phyloP scores from a whole-genome alignment of 108 stramenopile species.

The Epipyxis sp. region DNA sequence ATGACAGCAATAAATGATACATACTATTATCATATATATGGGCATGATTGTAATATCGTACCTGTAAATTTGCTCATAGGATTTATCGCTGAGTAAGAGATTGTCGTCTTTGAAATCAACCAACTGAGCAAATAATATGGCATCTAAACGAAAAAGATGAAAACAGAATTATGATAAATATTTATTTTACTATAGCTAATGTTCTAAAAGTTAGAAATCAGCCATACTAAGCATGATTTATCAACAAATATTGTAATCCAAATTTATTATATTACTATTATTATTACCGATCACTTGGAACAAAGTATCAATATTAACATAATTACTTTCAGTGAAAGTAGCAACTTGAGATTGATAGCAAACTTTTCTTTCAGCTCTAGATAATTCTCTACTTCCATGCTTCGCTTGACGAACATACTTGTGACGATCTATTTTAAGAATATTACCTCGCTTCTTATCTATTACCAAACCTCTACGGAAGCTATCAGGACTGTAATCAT shows the following conservation, averaged over 20 bases:
- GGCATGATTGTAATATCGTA: not conserved
- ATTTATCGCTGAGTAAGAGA: not conserved
- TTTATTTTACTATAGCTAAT: no score
- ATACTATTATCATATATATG: no score
- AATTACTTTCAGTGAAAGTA: not conserved
- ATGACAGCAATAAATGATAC: not conserved
- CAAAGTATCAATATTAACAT: not conserved
- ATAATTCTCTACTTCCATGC: conserved; percentile 58
- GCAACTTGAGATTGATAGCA: conserved; percentile 26
- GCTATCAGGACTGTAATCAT: conserved; percentile 8
- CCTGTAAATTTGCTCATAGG: not conserved
- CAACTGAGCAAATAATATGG: conserved; percentile 72
- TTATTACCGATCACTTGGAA: no score
- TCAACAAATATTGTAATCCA: no score
- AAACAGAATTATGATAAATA: no score
- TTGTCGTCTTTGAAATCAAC: conserved; percentile 55
- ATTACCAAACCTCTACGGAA: conserved; percentile 86
- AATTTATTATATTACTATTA: no score
- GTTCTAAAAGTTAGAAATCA: no score
- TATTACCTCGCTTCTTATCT: conserved; percentile 86
- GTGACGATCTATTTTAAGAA: conserved; percentile 89
- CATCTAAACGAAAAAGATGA: conserved; percentile 57
- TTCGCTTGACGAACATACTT: conserved; percentile 88
- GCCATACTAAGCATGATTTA: no score
- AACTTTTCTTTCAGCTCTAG: conserved; percentile 38